phyloP scores from a whole-genome alignment of 2,329 filamentous ascomycete genomes.

The Diaporthe ilicicola region DNA sequence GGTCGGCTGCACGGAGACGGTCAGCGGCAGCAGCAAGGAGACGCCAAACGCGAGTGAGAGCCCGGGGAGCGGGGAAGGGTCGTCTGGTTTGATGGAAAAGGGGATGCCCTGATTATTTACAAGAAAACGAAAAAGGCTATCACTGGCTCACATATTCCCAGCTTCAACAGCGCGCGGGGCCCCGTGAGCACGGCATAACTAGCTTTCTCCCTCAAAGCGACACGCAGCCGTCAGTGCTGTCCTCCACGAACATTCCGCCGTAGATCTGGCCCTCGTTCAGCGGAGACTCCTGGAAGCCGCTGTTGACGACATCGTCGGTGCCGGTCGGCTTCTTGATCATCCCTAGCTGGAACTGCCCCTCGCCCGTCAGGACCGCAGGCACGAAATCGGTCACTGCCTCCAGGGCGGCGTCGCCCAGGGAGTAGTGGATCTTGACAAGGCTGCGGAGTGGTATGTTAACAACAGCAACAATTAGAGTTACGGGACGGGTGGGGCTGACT shows the following conservation, averaged over 20 bases:
- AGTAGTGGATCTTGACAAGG: slow-evolving; percentile 66
- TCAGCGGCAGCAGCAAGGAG: slow-evolving; percentile 2
- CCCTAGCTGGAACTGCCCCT: slow-evolving; percentile 64
- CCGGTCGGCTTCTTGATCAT: slow-evolving; percentile 66
- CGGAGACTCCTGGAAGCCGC: slow-evolving; percentile 56
- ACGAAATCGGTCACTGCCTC: slow-evolving; percentile 54
- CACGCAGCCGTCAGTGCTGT: slow-evolving; percentile 51
- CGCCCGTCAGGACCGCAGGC: slow-evolving; percentile 60
- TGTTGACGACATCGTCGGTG: slow-evolving; percentile 58
- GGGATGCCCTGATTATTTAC: slow-evolving; percentile 7
- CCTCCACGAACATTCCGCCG: slow-evolving; percentile 59
- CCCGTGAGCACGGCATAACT: not conserved
- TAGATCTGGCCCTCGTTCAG: slow-evolving; percentile 60
- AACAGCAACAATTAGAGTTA: not conserved
- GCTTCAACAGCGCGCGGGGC: not conserved
- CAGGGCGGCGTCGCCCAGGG: slow-evolving; percentile 55
- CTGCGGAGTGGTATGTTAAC: slow-evolving; percentile 42
- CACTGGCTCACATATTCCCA: not conserved
- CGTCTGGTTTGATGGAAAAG: not conserved
- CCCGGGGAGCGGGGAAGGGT: not conserved
- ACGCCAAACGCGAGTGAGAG: not conserved
- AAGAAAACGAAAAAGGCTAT: not conserved
- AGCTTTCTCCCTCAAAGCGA: slow-evolving; percentile 44
- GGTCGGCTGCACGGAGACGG: not conserved
- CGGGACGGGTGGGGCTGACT: slow-evolving; percentile 49